Evolutionary conservation across 805 yeast species (phyloP), one percentile per base, ranked within the genome.

Genomic region (Yueomyces sinensis): DNA sequence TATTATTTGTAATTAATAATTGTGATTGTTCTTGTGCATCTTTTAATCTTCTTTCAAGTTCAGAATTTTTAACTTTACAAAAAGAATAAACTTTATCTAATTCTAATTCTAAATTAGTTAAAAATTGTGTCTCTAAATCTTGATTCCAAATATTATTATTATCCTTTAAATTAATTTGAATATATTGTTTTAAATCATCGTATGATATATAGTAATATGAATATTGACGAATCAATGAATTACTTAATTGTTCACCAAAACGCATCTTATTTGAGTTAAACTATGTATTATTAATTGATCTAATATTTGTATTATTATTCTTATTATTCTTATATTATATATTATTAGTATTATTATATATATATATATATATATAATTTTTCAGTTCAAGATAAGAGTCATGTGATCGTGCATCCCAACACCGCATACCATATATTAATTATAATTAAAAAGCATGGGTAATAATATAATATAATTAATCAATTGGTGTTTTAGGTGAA

Each of bases 31-130:
- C 66, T 50, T 86, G 94, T 36, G 79, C 73, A 39, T 82, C 87
- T 50, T 79, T 81, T 49, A 91, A 81, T 34, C 97, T 68, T 46
- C 95, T 73, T 39, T 74, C 63, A 35, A 89, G 80, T 57, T 91
- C 97, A 32, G 81, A 75, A 41, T 79, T 77, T 58, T 89, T 89
- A 38, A 89, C 81, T 54, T 76, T 79, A 46, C 91, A 87, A 63
- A 89, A 91, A 25, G 82, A 80, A 62, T 76, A 89, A 13, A 91
- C 94, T 61, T 89, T 91, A 59, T 87, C 96, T 49, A 89, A 68
- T 54, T 91, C 95, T 4, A 69, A 61, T 52, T 91, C 97, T 41
- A 89, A 58, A 31, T 66, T 61, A 32, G 71, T 70, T 35, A 91
- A 72, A 49, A 91, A 91, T 20, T 74, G 72, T 46, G 86, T 93